Evolutionary conservation across 2,329 filamentous ascomycete genomes (phyloP).

Genomic region (Fusarium kyushuense): DNA sequence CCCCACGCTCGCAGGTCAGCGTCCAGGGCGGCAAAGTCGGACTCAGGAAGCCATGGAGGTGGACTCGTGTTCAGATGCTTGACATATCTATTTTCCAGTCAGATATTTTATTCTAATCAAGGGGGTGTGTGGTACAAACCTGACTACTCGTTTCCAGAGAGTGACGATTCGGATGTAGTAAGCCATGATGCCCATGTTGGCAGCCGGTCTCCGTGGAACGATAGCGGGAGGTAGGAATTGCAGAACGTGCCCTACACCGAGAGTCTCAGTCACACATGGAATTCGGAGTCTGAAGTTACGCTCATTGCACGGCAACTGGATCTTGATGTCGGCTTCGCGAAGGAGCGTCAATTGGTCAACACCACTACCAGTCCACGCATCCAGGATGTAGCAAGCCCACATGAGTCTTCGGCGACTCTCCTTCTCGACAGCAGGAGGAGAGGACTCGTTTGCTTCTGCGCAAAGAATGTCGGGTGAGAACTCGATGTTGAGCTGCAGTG

Average conservation of each 20-base stretch:
- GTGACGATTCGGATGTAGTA: constrained; percentile 58
- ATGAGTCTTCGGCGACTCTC: constrained; percentile 56
- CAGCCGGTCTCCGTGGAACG: constrained; percentile 55
- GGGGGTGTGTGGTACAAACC: constrained; percentile 44
- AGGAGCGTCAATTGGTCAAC: constrained; percentile 56
- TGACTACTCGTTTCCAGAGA: constrained; percentile 57
- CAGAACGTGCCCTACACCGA: constrained; percentile 56
- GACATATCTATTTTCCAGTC: constrained; percentile 52
- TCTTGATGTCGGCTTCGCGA: constrained; percentile 57
- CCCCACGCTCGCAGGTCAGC: constrained; percentile 57
- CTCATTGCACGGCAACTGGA: constrained; percentile 57
- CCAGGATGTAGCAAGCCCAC: constrained; percentile 59
- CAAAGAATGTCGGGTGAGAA: constrained; percentile 55
- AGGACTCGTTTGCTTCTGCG: constrained; percentile 48
- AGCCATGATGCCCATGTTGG: constrained; percentile 59
- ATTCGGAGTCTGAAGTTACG: constrained; percentile 58
- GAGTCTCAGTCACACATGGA: constrained; percentile 55
- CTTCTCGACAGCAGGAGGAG: constrained; percentile 53
- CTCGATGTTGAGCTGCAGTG: constrained; percentile 56
- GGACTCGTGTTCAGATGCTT: constrained; percentile 56
- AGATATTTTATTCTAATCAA: background rate
- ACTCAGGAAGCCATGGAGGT: constrained; percentile 59
- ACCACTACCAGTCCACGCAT: constrained; percentile 57
- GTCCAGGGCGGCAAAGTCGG: constrained; percentile 57
- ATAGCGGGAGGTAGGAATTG: constrained; percentile 56